Base-by-base conservation (phyloP, 768 basidiomycete genomes). In the Phaeotremella skinneri region DNA sequence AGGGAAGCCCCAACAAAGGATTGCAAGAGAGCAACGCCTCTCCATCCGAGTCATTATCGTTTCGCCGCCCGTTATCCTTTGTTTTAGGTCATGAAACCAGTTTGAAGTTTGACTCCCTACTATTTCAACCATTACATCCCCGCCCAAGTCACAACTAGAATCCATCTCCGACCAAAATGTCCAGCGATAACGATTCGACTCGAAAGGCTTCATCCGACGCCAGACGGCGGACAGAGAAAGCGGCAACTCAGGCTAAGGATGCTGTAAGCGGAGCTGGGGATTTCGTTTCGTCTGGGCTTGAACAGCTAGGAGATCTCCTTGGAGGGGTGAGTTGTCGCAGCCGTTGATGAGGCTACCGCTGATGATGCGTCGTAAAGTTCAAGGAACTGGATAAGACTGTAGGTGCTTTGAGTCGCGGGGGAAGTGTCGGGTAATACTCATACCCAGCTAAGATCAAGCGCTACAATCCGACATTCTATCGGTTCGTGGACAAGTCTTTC, bases 391-490 rank as follows among this genome's bases (percentile, higher is more conserved):
- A 72, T 42, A 48, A 55, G 34, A 63, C 59, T 13, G 64, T 67
- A 13, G 41, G 64, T 54, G 9, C 7, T 7, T 7, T 7, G 17
- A 37, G 34, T 37, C 34, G 34, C n/a, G n/a, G n/a, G n/a, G n/a
- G n/a, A n/a, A n/a, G n/a, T n/a, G n/a, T n/a, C n/a, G 2, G 25
- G 26, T 54, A 16, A 49, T 11, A 26, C 14, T 2, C 30, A 34
- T 34, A 23, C 29, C 9, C 43, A 45, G 13, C 20, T 45, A 50
- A 66, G 61, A 60, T 72, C 49, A 47, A 54, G 31, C 37, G 62
- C 23, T 64, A 67, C 45, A 72, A 72, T 31, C 70, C 67, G 1
- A 62, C 63, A 1, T 62, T 69, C 32, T 58, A 66, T 32, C 59
- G 63, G 4, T 72, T 67, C 48, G 64, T 62, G 41, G 63, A 68